These are phyloP conservation scores for Pestalotiopsis sp. DNA, from an alignment of 2,329 filamentous ascomycete species.

Conservation along the genomic window DNA sequence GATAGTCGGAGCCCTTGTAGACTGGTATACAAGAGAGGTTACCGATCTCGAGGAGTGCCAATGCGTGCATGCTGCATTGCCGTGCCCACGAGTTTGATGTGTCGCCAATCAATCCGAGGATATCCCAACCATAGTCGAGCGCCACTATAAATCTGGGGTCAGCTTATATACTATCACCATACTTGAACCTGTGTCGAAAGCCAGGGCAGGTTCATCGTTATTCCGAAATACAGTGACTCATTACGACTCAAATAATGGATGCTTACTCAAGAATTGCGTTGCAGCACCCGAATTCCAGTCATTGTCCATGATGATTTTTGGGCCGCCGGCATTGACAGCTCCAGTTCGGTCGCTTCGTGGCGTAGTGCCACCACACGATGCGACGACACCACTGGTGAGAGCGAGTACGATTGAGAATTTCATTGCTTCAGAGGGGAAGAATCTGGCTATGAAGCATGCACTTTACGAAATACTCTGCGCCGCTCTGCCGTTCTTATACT, in stretches of 20 bases:
- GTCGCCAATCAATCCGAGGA: slow-evolving; percentile 41
- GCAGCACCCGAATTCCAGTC: slow-evolving; percentile 47
- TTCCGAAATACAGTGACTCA: too few relatives aligned
- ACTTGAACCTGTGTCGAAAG: too few relatives aligned
- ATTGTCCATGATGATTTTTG: slow-evolving; percentile 44
- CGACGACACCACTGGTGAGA: background rate
- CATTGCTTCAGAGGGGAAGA: background rate
- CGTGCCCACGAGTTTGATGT: slow-evolving; percentile 49
- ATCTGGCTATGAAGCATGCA: background rate
- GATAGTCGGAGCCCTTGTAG: slow-evolving; percentile 47
- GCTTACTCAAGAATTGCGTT: slow-evolving; percentile 39
- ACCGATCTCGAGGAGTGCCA: slow-evolving; percentile 49
- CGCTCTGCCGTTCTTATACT: background rate
- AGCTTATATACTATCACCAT: background rate
- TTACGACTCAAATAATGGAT: too few relatives aligned
- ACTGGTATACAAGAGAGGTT: slow-evolving; percentile 51
- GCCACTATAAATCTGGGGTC: slow-evolving; percentile 31
- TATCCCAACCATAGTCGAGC: slow-evolving; percentile 44
- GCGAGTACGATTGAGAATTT: background rate
- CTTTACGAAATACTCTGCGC: background rate
- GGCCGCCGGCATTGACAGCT: slow-evolving; percentile 15
- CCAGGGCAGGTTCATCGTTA: too few relatives aligned
- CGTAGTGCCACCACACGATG: background rate
- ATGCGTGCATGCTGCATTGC: slow-evolving; percentile 46
- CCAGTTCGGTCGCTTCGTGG: background rate